phyloP scores from a whole-genome alignment of 2,329 filamentous ascomycete species.

The Clarireedia sp. region DNA sequence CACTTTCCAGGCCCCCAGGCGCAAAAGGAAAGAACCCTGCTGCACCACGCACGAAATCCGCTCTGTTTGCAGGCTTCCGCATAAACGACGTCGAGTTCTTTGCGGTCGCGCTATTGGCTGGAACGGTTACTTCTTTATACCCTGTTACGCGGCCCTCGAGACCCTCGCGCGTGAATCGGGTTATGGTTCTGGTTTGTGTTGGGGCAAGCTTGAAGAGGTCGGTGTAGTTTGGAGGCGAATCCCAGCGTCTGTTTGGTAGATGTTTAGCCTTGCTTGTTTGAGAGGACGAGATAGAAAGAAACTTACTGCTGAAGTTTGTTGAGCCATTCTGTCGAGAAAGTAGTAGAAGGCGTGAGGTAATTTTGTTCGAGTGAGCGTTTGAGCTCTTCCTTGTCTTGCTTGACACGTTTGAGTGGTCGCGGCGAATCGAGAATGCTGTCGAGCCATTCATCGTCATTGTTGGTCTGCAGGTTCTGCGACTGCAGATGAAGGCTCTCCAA shows the following conservation, averaged over 20 bases:
- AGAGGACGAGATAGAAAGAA: background rate
- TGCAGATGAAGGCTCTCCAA: conserved; percentile 43
- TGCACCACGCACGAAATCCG: conserved; percentile 86
- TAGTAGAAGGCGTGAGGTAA: conserved; percentile 70
- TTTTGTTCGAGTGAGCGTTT: conserved; percentile 66
- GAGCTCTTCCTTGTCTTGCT: conserved; percentile 51
- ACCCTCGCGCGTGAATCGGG: conserved; percentile 83
- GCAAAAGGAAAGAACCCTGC: conserved; percentile 93
- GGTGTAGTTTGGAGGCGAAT: conserved; percentile 69
- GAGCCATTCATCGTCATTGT: conserved; percentile 36
- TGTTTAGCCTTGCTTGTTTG: conserved; percentile 13
- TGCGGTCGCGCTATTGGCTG: conserved; percentile 78
- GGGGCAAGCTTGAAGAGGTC: conserved; percentile 80
- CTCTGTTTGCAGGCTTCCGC: conserved; percentile 76
- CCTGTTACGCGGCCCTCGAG: conserved; percentile 88
- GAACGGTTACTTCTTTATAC: conserved; percentile 89
- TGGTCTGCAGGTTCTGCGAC: conserved; percentile 20
- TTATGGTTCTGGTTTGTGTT: conserved; percentile 90
- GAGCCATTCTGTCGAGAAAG: conserved; percentile 79
- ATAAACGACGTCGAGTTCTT: conserved; percentile 91
- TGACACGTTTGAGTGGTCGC: conserved; percentile 40
- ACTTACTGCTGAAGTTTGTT: conserved; percentile 72
- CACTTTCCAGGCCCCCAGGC: conserved; percentile 78
- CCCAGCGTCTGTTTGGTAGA: conserved; percentile 55
- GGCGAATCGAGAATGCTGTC: conserved; percentile 51